A percentile compares a stretch with the other conserved stretches of the same genome.
Evolutionary conservation across 169 alveolate genomes (phyloP).

Genomic region (Cystoisospora suis): DNA sequence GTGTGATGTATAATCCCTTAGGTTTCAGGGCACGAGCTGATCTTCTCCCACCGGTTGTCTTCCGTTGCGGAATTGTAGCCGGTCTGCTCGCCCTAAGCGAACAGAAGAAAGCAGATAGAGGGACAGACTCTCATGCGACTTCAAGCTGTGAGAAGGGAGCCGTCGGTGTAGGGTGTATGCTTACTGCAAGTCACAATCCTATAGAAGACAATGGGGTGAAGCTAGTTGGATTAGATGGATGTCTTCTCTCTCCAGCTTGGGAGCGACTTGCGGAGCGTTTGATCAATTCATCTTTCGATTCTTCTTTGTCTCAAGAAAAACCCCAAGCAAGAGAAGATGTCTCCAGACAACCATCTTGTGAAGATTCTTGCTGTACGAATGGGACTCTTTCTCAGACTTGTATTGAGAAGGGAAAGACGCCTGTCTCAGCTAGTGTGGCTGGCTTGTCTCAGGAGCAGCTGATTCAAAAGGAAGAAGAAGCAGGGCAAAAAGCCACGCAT

Average conservation of each 20-base stretch:
- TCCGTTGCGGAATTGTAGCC: slow-evolving; percentile 49
- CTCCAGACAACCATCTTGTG: no score
- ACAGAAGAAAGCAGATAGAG: background rate
- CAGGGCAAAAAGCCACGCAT: no score
- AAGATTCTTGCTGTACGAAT: no score
- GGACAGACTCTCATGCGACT: background rate
- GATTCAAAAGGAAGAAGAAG: no score
- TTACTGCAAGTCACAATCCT: slow-evolving; percentile 93
- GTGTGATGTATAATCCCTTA: no score
- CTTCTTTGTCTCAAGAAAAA: no score
- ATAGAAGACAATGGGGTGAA: slow-evolving; percentile 88
- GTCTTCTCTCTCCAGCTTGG: slow-evolving; percentile 79
- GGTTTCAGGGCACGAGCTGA: slow-evolving; percentile 53
- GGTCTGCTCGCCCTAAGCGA: slow-evolving; percentile 18
- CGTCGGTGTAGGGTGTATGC: slow-evolving; percentile 82
- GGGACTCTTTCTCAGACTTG: no score
- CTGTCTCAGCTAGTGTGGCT: no score
- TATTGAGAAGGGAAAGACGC: no score
- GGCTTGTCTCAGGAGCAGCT: no score
- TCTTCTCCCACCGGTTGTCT: background rate
- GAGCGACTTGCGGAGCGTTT: slow-evolving; percentile 74
- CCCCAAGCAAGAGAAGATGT: no score
- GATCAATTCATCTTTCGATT: slow-evolving; percentile 61
- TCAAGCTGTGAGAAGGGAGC: background rate
- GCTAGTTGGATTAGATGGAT: slow-evolving; percentile 84